phyloP scores from a whole-genome alignment of 2,329 filamentous ascomycete genomes.

The Microthyrium microscopicum region DNA sequence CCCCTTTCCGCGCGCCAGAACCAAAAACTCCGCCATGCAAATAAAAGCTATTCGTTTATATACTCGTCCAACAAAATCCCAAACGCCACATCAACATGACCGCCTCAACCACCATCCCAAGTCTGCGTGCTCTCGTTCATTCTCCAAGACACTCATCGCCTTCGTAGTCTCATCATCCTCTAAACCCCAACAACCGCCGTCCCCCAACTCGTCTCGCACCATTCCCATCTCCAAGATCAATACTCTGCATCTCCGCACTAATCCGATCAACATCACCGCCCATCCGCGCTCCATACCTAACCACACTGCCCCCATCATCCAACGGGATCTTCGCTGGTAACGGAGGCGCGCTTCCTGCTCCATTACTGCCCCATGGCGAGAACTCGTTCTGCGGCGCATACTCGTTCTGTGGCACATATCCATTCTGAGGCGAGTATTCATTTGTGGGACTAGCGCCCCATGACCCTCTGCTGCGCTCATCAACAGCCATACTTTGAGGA shows the following conservation, averaged over 20 bases:
- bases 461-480: constrained; percentile 1
- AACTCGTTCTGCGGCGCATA: constrained; percentile 10
- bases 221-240: constrained; percentile 24
- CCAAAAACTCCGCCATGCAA: too few species aligned
- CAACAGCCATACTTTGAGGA: neutral
- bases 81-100: too few species aligned
- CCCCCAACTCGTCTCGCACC: constrained; percentile 11
- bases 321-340: constrained; percentile 57
- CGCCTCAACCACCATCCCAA: too few species aligned
- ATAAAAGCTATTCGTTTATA: too few species aligned
- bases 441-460: constrained; percentile 6
- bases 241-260: constrained; percentile 11
- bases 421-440: constrained; percentile 9
- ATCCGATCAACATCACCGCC: constrained; percentile 14
- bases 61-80: too few species aligned
- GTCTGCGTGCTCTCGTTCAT: too few species aligned
- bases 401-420: constrained; percentile 14
- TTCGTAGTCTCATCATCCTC: too few species aligned
- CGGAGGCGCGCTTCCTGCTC: constrained; percentile 30
- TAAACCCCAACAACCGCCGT: constrained; percentile 4
- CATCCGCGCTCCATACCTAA: constrained; percentile 16
- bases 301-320: constrained; percentile 17
- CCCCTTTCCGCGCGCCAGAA: too few species aligned
- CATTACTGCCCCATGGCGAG: neutral
- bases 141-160: too few species aligned